Conservation (phyloP, 441 rosid species). For the Eugenia klotzschiana region DNA sequence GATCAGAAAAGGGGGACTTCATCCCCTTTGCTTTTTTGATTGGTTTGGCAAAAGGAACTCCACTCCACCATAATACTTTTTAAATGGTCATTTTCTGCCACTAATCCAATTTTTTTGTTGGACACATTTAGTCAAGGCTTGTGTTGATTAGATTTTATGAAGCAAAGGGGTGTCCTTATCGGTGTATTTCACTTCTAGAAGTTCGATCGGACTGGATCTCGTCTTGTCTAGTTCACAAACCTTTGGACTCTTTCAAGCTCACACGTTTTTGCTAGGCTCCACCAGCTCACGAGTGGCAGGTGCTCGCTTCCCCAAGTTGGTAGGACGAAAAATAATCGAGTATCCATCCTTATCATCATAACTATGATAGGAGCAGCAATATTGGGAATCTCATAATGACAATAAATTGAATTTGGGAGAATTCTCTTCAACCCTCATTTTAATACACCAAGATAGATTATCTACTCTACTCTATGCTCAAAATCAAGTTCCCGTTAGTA, state of each 20-base stretch:
- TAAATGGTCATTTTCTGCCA: neutral
- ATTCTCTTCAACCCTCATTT: neutral
- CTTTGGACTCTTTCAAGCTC: neutral
- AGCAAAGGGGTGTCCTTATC: neutral
- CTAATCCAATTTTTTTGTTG: neutral
- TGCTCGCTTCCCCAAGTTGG: neutral
- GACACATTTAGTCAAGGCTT: neutral
- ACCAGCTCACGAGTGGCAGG: neutral
- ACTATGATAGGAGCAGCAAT: neutral
- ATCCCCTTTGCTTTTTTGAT: neutral
- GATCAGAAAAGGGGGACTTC: neutral
- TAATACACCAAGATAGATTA: neutral
- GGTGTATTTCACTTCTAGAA: neutral
- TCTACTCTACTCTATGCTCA: neutral
- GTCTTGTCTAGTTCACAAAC: neutral
- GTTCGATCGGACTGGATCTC: neutral
- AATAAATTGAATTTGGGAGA: neutral
- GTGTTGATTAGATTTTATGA: neutral
- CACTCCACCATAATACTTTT: neutral
- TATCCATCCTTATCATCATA: neutral
- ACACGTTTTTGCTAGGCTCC: neutral
- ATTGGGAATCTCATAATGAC: neutral
- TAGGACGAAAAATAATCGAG: neutral
- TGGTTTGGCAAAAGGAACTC: neutral
- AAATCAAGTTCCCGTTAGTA: neutral